Base-by-base conservation (phyloP, 768 basidiomycete genomes). In the Naganishia randhawae region DNA sequence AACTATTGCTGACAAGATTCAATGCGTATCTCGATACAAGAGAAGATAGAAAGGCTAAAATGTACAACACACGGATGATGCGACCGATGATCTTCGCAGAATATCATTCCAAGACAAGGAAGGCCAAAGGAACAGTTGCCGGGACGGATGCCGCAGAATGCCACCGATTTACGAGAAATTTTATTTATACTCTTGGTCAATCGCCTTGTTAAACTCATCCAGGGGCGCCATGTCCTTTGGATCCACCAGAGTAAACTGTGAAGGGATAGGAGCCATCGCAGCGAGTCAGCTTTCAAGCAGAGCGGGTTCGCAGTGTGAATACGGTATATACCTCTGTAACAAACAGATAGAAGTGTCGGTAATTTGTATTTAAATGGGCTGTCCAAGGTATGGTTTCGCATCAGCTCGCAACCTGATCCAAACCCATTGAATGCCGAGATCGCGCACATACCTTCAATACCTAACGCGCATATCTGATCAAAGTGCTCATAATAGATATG, bases 401-500 rank as follows among this genome's bases (percentile, higher is more conserved):
- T 9, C 39, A 61, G 8, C 13, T 19, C n/a, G n/a, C n/a, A 11
- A 37, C 10, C 2, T 0, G 1, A 7, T 51, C 42, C n/a, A n/a
- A 22, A 0, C 29, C 1, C 0, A 13, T 17, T 1, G 32, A n/a
- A 37, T n/a, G 76, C 83, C n/a, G n/a, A n/a, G n/a, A n/a, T n/a
- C n/a, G n/a, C n/a, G n/a, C n/a, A n/a, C n/a, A 42, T 69, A 95
- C 95, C 95, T 85, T 99, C 96, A 63, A 99, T 97, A 7, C 94
- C 94, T 51, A 99, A 82, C 16, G 96, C 96, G 79, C 95, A 98
- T 68, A 98, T 91, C 74, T 98, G 95, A 75, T 98, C 96, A 79
- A 99, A 98, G 81, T 99, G 96, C 73, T 92, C 95, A 83, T 93
- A 95, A 83, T 99, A 99, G 76, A 98, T 88, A 79, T 99, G 96